Evolutionary conservation across 2,329 filamentous ascomycete species (phyloP), one percentile per base, ranked within the genome.

Genomic region (Alternaria postmessia): DNA sequence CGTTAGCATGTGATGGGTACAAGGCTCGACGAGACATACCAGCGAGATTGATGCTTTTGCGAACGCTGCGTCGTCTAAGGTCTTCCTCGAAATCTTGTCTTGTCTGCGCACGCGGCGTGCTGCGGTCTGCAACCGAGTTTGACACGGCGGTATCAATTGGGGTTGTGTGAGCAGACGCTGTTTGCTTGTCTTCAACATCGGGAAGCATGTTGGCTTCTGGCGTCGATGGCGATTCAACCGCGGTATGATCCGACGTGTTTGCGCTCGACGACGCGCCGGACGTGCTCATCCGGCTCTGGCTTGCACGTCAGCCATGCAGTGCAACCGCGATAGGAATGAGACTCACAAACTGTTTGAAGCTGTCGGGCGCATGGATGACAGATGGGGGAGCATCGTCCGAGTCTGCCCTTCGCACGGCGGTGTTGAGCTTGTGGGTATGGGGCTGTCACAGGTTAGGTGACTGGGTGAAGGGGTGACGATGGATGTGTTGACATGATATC

Each of bases 311-410:
- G 73, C 70, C 63, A 72, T 64, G 60, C 61, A 42, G 69, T 77
- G 68, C 68, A 69, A 70, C 73, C 66, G 63, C 55, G 71, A 62
- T 47, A 44, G 51, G 59, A 18, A 55, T 46, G 46, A 59, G 43
- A 67, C 74, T 61, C 66, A 95, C 92, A 86, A 95, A 96, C 68
- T 87, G 87, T 57, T 88, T 86, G 78, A 95, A 97, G 63, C 90
- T 92, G 65, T 92, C 85, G 0, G 94, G 93, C 16, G 92, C 92
- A 82, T 97, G 94, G 68, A 97, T 97, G 55, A 96, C 94, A 1
- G 94, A 97, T 54, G 92, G 86, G 24, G 93, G 90, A 67, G 94
- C 92, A 66, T 96, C 92, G 62, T 88, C 89, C 24, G 86, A 85
- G 54, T 74, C 88, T 81, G 76, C 89, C 71, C 80, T 64, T 52